These are phyloP conservation scores for Hysterangium stoloniferum DNA, from an alignment of 768 basidiomycete species.

Conservation along the genomic window DNA sequence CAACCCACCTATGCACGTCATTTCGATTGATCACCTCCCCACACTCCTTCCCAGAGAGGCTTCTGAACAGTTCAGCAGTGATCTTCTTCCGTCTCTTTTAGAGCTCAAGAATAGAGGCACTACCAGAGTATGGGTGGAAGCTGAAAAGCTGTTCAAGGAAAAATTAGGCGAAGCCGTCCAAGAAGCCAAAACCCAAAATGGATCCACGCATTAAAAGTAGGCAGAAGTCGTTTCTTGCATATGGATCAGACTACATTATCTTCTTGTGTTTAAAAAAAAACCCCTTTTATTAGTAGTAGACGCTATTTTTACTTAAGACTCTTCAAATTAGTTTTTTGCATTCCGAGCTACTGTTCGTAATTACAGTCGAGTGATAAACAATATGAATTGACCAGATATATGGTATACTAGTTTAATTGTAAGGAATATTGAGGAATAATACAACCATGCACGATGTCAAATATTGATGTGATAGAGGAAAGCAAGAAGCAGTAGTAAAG, in stretches of 20 bases:
- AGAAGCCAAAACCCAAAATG: too few species aligned
- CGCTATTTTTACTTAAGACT: too few species aligned
- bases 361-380: too few species aligned
- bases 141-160: constrained; percentile 72
- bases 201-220: too few species aligned
- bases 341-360: too few species aligned
- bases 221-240: too few species aligned
- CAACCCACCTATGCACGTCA: constrained; percentile 68
- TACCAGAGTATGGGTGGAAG: constrained; percentile 81
- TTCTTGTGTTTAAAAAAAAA: too few species aligned
- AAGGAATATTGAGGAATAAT: constrained; percentile 3
- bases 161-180: constrained; percentile 52
- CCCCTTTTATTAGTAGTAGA: too few species aligned
- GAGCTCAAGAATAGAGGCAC: constrained; percentile 59
- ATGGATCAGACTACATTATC: too few species aligned
- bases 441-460: constrained; percentile 6
- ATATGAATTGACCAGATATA: too few species aligned
- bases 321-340: too few species aligned
- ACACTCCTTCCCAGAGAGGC: constrained; percentile 93
- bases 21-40: constrained; percentile 96
- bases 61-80: constrained; percentile 89
- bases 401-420: not conserved
- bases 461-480: not conserved
- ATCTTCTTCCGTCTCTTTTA: constrained; percentile 78
- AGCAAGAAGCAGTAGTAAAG: not conserved